These are phyloP conservation scores for Pseudopithomyces chartarum DNA, from an alignment of 2,329 filamentous ascomycete species.

Conservation along the genomic window DNA sequence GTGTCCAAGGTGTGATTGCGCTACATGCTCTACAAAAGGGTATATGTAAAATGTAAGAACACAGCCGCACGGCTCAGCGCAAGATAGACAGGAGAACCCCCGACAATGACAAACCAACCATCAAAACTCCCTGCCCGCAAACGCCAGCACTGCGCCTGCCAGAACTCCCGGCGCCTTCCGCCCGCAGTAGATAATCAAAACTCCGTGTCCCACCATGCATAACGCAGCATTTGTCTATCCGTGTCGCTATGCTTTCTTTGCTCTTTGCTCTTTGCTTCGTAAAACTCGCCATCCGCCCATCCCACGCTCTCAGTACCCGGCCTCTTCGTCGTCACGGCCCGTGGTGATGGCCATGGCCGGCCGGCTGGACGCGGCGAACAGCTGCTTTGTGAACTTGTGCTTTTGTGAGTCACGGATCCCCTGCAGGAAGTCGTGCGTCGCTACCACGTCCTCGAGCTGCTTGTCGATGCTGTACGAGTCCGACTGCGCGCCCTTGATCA, in stretches of 20 bases:
- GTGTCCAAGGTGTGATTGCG: background rate
- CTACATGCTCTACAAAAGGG: slow-evolving; percentile 3
- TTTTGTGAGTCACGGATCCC: slow-evolving; percentile 79
- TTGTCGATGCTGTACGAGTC: slow-evolving; percentile 79
- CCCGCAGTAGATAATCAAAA: slow-evolving; percentile 9
- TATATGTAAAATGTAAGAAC: slow-evolving; percentile 1
- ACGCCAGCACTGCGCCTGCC: background rate
- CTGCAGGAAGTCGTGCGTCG: slow-evolving; percentile 78
- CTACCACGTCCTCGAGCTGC: slow-evolving; percentile 81
- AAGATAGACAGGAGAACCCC: background rate
- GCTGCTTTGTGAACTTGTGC: slow-evolving; percentile 77
- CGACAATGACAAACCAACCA: background rate
- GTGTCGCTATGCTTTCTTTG: slow-evolving; percentile 16
- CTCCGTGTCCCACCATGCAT: slow-evolving; percentile 5
- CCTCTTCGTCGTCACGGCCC: slow-evolving; percentile 20
- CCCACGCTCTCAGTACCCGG: slow-evolving; percentile 16
- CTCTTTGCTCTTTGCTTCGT: no score
- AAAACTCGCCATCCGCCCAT: slow-evolving; percentile 5
- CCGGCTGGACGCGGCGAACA: slow-evolving; percentile 55
- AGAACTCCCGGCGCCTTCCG: slow-evolving; percentile 3
- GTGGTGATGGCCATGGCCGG: slow-evolving; percentile 32
- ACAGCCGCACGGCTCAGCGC: background rate
- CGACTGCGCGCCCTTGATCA: slow-evolving; percentile 72
- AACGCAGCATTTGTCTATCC: slow-evolving; percentile 13
- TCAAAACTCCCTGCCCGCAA: no score